These are phyloP conservation scores for Polysphondylium violaceum DNA, from an alignment of 78 protist genomes.

Conservation along the genomic window DNA sequence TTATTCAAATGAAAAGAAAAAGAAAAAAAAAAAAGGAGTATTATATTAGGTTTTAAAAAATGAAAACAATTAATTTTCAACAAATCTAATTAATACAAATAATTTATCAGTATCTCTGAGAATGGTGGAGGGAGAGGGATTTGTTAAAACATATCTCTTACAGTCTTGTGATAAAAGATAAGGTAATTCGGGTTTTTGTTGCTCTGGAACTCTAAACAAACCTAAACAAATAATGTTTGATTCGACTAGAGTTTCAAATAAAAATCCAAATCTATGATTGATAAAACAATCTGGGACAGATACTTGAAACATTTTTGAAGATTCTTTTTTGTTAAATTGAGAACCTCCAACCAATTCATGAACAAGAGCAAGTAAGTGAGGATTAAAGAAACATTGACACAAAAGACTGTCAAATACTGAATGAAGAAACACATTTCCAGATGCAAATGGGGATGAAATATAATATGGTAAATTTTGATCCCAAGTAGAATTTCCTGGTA, in stretches of 20 bases:
- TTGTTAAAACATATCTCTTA: conserved; percentile 38
- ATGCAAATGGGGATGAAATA: conserved; percentile 46
- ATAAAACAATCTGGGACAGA: conserved; percentile 28
- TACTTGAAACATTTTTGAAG: conserved; percentile 46
- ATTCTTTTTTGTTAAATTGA: background rate
- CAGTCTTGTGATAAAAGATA: background rate
- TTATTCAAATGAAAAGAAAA: too few species aligned
- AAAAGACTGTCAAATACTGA: conserved; percentile 54
- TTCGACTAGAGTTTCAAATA: conserved; percentile 30
- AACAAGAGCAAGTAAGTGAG: conserved; percentile 20
- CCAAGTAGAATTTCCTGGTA: conserved; percentile 55
- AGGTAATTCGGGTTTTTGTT: background rate
- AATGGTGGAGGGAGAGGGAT: conserved; percentile 52
- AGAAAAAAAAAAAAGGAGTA: too few species aligned
- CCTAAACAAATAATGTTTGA: conserved; percentile 56
- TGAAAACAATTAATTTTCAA: too few species aligned
- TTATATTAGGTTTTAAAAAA: too few species aligned
- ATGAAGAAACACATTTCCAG: conserved; percentile 59
- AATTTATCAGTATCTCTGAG: conserved; percentile 40
- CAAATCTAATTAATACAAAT: conserved; percentile 51
- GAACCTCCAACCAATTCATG: conserved; percentile 32
- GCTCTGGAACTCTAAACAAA: conserved; percentile 15
- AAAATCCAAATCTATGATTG: conserved; percentile 57
- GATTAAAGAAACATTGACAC: conserved; percentile 72
- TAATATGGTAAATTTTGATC: conserved; percentile 55